Evolutionary conservation across 176 grass and related monocot genomes (phyloP), one percentile per base, ranked within the genome.

Genomic region (Cocos nucifera): DNA sequence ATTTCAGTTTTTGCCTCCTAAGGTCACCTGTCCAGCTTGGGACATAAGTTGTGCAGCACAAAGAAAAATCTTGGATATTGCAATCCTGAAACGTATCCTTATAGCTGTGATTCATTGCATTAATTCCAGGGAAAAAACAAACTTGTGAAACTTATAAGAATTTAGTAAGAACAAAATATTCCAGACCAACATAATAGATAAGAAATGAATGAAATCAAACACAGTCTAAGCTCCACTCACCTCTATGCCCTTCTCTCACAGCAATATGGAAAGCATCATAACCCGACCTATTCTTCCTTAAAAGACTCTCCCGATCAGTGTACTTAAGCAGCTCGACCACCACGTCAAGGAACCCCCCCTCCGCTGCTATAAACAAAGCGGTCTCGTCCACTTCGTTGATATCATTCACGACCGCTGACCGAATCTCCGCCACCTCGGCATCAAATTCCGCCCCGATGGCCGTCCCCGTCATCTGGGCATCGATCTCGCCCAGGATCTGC

Each of bases 331-430:
- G 52, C 65, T 69, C 65, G 10, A 56, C 53, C 22, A 56, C 52
- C 17, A 69, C 23, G 32, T 69, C 65, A 56, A 69, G 65, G 26
- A 69, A 69, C 9, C 65, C 59, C 59, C 49, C 49, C 59, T 62
- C 28, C 26, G 28, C 28, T 3, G 59, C 28, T 5, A 62, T 62
- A 18, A 69, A 55, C 65, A 69, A 24, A 16, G 52, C 27, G 5
- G 52, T 69, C 25, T 44, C 35, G 7, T 56, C 65, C 24, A 57
- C 52, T 3, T 57, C 65, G 20, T 56, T 69, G 27, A 56, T 52
- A 17, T 69, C 52, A n/a, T 56, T 69, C 51, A 69, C 52, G 5
- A 69, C 52, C 1, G 65, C 65, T 1, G 53, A 10, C 51, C 65
- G 23, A 17, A 69, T 69, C 27, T 69, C 52, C 51, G 65, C 65